phyloP scores from a whole-genome alignment of 129 eudicot species.

The Gnaphalium uliginosum region DNA sequence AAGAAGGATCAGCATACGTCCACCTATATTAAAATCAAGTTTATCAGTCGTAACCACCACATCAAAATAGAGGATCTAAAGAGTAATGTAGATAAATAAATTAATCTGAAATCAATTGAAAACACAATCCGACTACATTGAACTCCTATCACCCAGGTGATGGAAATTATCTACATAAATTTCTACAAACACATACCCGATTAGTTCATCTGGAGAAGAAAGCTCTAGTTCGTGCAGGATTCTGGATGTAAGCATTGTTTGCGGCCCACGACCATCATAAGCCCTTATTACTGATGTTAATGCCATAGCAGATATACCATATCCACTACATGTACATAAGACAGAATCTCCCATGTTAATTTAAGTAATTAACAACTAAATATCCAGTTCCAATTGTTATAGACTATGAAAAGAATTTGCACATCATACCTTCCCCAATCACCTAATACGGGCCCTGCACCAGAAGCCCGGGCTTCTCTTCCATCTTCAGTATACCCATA shows the following conservation, averaged over 20 bases:
- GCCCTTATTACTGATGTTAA: slow-evolving; percentile 91
- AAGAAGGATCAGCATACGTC: slow-evolving; percentile 90
- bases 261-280: slow-evolving; percentile 96
- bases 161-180: background rate
- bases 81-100: background rate
- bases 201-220: slow-evolving; percentile 87
- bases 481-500: slow-evolving; percentile 90
- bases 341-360: background rate
- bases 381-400: background rate
- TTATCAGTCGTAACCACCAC: slow-evolving; percentile 4
- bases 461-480: slow-evolving; percentile 93
- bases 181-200: slow-evolving; percentile 62
- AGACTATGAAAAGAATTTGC: background rate
- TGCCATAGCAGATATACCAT: slow-evolving; percentile 93
- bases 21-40: slow-evolving; percentile 61
- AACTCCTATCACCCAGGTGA: background rate
- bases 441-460: slow-evolving; percentile 96
- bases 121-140: background rate
- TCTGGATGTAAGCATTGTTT: slow-evolving; percentile 58
- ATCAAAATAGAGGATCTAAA: background rate
- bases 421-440: slow-evolving; percentile 93
- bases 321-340: slow-evolving; percentile 65
- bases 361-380: background rate
- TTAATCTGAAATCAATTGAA: background rate
- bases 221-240: slow-evolving; percentile 66